A percentile compares a stretch with the other conserved stretches of the same genome.
phyloP scores from a whole-genome alignment of 352 stramenopile species.

The Halophytophthora polymorphica region DNA sequence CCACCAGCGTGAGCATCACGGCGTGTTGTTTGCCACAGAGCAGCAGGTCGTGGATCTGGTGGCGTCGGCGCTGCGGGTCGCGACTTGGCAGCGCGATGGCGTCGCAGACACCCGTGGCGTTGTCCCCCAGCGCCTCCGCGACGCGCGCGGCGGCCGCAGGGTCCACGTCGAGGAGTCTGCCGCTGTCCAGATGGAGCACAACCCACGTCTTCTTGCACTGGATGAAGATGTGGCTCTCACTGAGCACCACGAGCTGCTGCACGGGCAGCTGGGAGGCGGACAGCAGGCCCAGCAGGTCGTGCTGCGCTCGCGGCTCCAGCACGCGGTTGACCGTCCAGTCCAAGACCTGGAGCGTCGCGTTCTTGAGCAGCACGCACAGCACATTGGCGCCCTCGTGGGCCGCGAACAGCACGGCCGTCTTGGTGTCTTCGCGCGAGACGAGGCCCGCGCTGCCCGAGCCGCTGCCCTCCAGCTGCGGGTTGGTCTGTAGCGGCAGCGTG shows the following conservation, averaged over 20 bases:
- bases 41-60: slow-evolving; percentile 46
- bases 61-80: slow-evolving; percentile 18
- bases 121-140: slow-evolving; percentile 27
- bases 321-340: slow-evolving; percentile 65
- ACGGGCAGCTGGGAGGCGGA: slow-evolving; percentile 28
- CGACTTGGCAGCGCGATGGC: slow-evolving; percentile 41
- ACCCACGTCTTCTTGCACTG: slow-evolving; percentile 62
- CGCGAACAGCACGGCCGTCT: slow-evolving; percentile 48
- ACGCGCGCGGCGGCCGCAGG: slow-evolving; percentile 18
- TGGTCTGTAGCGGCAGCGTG: slow-evolving; percentile 56
- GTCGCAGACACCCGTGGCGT: slow-evolving; percentile 24
- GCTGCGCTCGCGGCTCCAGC: slow-evolving; percentile 50
- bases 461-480: slow-evolving; percentile 32
- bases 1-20: slow-evolving; percentile 47
- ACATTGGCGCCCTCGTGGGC: slow-evolving; percentile 55
- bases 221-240: slow-evolving; percentile 65
- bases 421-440: slow-evolving; percentile 58
- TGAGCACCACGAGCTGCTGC: slow-evolving; percentile 55
- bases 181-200: slow-evolving; percentile 66
- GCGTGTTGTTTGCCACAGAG: slow-evolving; percentile 55
- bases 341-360: slow-evolving; percentile 59
- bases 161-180: slow-evolving; percentile 30
- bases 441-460: slow-evolving; percentile 11
- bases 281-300: slow-evolving; percentile 44
- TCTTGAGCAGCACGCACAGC: slow-evolving; percentile 56